A percentile compares a stretch with the other conserved stretches of the same genome.
Evolutionary conservation across 495 filamentous ascomycete genomes (phyloP).

Genomic region (Penicillium silybi): DNA sequence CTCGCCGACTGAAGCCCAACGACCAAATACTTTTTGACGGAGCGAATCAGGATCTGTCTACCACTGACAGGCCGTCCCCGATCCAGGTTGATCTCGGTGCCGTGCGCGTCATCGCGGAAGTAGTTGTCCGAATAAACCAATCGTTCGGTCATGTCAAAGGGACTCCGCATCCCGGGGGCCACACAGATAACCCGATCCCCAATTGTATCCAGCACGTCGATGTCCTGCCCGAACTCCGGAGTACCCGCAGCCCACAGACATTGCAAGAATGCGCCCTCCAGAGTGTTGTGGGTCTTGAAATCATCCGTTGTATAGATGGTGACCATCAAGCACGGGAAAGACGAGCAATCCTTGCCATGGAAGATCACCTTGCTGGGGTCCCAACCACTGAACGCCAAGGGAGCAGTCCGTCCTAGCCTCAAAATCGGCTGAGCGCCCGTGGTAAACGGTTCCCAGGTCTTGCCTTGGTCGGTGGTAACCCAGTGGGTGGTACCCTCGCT

Average conservation of each 20-base stretch:
- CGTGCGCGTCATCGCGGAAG: constrained; percentile 54
- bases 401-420: constrained; percentile 5
- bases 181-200: constrained; percentile 75
- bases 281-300: constrained; percentile 60
- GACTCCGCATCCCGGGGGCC: constrained; percentile 59
- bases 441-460: constrained; percentile 72
- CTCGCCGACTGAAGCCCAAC: constrained; percentile 72
- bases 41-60: constrained; percentile 59
- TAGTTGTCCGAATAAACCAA: constrained; percentile 76
- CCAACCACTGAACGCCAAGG: constrained; percentile 70
- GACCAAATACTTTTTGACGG: constrained; percentile 80
- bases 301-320: constrained; percentile 80
- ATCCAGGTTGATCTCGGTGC: constrained; percentile 69
- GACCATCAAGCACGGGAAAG: constrained; percentile 35
- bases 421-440: constrained; percentile 44
- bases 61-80: constrained; percentile 71
- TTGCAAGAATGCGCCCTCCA: constrained; percentile 60
- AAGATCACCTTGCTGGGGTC: constrained; percentile 82
- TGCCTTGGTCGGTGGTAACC: constrained; percentile 73
- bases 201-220: constrained; percentile 50
- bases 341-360: constrained; percentile 61
- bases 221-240: constrained; percentile 63
- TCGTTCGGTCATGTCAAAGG: constrained; percentile 60
- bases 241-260: constrained; percentile 83
- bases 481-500: constrained; percentile 65